phyloP scores from a whole-genome alignment of 176 grass and related monocot genomes.

The Hordeum vulgare region DNA sequence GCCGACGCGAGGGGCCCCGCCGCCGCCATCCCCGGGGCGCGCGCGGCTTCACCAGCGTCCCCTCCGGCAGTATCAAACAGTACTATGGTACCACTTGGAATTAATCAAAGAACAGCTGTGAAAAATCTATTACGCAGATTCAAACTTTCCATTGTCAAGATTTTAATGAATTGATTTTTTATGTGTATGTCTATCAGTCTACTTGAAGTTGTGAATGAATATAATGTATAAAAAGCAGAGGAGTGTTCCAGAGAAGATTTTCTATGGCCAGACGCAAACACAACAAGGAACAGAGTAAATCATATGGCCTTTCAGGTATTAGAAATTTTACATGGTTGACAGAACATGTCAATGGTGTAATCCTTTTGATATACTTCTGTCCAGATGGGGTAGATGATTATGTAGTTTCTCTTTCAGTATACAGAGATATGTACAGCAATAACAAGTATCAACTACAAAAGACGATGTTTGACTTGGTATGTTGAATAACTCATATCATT shows the following conservation, averaged over 20 bases:
- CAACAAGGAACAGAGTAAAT: not conserved
- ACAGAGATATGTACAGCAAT: not conserved
- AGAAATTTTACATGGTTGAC: not conserved
- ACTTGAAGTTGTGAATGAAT: not conserved
- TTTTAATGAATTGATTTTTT: not conserved
- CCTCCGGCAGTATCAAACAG: too few relatives aligned
- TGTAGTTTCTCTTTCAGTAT: not conserved
- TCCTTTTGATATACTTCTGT: not conserved
- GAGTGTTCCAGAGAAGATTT: not conserved
- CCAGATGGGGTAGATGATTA: not conserved
- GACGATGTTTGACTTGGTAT: not conserved
- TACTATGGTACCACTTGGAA: not conserved
- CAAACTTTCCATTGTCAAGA: not conserved
- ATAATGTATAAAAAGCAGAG: not conserved
- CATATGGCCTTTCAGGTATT: not conserved
- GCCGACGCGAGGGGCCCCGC: too few relatives aligned
- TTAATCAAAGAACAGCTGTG: not conserved
- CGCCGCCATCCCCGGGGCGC: too few relatives aligned
- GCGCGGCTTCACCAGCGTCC: too few relatives aligned
- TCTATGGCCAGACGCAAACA: not conserved
- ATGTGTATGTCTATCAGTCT: not conserved
- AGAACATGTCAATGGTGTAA: not conserved
- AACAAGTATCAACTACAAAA: not conserved
- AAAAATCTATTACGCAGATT: not conserved
- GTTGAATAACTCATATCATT: not conserved